Conservation (phyloP, 2,329 filamentous ascomycete species). For the Byssochlamys sp. region DNA sequence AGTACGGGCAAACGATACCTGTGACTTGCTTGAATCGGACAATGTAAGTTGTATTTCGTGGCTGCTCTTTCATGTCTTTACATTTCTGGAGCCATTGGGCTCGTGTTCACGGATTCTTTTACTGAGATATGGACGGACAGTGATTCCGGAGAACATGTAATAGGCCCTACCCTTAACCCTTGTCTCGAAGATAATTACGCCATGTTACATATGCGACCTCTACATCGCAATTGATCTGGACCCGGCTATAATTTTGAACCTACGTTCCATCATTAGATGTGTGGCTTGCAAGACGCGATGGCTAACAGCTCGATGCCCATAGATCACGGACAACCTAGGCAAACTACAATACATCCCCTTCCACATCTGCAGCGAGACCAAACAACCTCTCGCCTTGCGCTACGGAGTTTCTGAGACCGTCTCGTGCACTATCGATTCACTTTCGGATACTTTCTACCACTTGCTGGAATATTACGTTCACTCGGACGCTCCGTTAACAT, state of each 20-base stretch:
- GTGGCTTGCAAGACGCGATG: neutral
- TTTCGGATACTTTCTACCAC: conserved; percentile 47
- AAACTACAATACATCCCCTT: conserved; percentile 90
- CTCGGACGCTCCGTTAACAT: conserved; percentile 84
- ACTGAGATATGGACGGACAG: conserved; percentile 7
- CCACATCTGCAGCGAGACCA: conserved; percentile 79
- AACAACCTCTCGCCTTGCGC: conserved; percentile 67
- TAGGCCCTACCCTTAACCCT: neutral
- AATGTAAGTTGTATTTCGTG: conserved; percentile 44
- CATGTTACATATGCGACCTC: conserved; percentile 2
- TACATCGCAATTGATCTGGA: neutral
- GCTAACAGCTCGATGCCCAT: neutral
- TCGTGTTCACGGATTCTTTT: neutral
- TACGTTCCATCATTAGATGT: neutral
- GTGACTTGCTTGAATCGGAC: conserved; percentile 67
- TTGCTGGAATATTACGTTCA: conserved; percentile 82
- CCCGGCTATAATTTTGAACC: neutral
- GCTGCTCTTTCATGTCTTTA: neutral
- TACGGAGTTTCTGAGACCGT: conserved; percentile 65
- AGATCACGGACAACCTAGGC: conserved; percentile 66
- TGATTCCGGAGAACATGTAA: conserved; percentile 25
- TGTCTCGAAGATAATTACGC: neutral
- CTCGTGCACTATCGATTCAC: conserved; percentile 42
- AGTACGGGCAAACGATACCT: conserved; percentile 53
- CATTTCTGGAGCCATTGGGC: neutral